These are phyloP conservation scores for Heritiera littoralis DNA, from an alignment of 345 rosid genomes.

Conservation along the genomic window DNA sequence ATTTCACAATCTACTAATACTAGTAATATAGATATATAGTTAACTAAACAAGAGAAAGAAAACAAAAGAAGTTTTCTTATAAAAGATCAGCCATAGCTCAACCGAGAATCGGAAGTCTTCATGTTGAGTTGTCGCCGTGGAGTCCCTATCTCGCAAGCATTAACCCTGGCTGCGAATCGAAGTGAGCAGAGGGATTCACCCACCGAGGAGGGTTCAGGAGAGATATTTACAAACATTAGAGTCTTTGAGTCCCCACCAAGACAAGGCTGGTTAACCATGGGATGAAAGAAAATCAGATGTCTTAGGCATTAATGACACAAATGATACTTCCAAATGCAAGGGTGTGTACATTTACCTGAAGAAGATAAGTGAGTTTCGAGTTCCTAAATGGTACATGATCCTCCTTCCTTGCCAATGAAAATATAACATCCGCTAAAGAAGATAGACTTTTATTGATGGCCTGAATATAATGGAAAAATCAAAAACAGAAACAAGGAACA, in stretches of 20 bases:
- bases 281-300: conserved; percentile 24
- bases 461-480: conserved; percentile 35
- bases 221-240: conserved; percentile 86
- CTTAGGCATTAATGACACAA: too few species aligned
- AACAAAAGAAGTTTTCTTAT: not conserved
- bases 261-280: conserved; percentile 69
- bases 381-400: conserved; percentile 91
- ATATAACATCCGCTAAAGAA: conserved; percentile 85
- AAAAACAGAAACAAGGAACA: not conserved
- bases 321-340: not conserved
- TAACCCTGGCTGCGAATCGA: conserved; percentile 93
- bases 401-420: conserved; percentile 89
- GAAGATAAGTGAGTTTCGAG: conserved; percentile 96
- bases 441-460: conserved; percentile 95
- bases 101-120: conserved; percentile 57
- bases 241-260: conserved; percentile 96
- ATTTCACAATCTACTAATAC: conserved; percentile 20
- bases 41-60: not conserved
- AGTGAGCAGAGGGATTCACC: conserved; percentile 96
- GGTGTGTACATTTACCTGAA: conserved; percentile 59
- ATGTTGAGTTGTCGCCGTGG: conserved; percentile 73
- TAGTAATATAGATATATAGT: conserved; percentile 30
- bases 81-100: conserved; percentile 67
- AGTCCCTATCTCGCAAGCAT: conserved; percentile 97
- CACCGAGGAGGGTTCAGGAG: conserved; percentile 76